A percentile compares a stretch with the other conserved stretches of the same genome.
These are phyloP conservation scores for Heliosperma pusillum DNA, from an alignment of 148 eudicot species.

Conservation along the genomic window DNA sequence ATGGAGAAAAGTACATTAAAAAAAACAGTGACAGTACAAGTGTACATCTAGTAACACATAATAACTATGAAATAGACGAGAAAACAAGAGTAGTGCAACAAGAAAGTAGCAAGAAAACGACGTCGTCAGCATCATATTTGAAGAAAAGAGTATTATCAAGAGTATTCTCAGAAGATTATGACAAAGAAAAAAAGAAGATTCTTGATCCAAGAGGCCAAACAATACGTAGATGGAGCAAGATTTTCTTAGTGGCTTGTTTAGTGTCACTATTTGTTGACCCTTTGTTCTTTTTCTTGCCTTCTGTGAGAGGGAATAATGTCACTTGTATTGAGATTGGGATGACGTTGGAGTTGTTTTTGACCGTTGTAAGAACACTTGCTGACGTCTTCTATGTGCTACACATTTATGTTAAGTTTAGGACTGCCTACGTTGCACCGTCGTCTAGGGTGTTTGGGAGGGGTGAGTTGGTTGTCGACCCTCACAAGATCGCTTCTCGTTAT, in stretches of 20 bases:
- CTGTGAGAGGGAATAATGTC: slow-evolving; percentile 26
- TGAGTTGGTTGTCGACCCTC: slow-evolving; percentile 65
- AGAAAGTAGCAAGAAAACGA: neutral
- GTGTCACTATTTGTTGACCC: slow-evolving; percentile 71
- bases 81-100: slow-evolving; percentile 26
- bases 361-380: slow-evolving; percentile 47
- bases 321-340: slow-evolving; percentile 48
- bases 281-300: slow-evolving; percentile 65
- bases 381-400: slow-evolving; percentile 59
- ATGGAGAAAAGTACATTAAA: neutral
- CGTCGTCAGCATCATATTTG: slow-evolving; percentile 16
- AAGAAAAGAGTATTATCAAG: slow-evolving; percentile 52
- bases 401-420: slow-evolving; percentile 64
- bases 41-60: slow-evolving; percentile 3
- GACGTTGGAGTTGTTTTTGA: slow-evolving; percentile 44
- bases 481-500: slow-evolving; percentile 54
- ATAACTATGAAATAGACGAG: slow-evolving; percentile 36
- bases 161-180: slow-evolving; percentile 73
- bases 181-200: slow-evolving; percentile 41
- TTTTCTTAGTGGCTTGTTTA: slow-evolving; percentile 50
- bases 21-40: neutral
- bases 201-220: slow-evolving; percentile 55
- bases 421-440: slow-evolving; percentile 82
- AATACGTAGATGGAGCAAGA: slow-evolving; percentile 49
- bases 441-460: slow-evolving; percentile 84